Base-by-base conservation (phyloP, 257 asterid genomes). In the Solanum dulcamara region DNA sequence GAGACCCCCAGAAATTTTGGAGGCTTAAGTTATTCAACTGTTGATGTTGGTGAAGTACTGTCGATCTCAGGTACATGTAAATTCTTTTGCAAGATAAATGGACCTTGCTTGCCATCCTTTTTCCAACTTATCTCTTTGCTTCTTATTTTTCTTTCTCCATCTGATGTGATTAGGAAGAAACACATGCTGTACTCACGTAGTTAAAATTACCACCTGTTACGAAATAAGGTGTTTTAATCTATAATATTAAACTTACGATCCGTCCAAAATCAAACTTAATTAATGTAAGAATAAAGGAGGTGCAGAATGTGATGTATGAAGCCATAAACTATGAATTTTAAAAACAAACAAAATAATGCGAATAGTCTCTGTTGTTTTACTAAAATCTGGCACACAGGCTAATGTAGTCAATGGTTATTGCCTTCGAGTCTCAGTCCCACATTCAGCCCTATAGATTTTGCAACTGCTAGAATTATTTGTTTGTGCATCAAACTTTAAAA, bases 41-140 rank as follows among this genome's bases (percentile, higher is more conserved):
- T 93, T 50, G 92, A 89, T 87, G 96, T 95, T 53, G 99, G 99
- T 88, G 91, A 84, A 89, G 93, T 95, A 88, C 93, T 95, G 80
- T 86, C 98, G 30, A 90, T 95, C 66, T 81, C 99, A 81, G 98
- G 99, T 95, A 85, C 75, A 80, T 35, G 26, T 11, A n/a, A 10
- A 38, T 72, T 38, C 81, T 22, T 72, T 72, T 72, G 13, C 81
- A n/a, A 14, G 57, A 72, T 72, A 6, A 5, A 74, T 28, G 8
- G 24, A 74, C 57, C 35, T n/a, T 74, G 12, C 11, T 40, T 74
- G 37, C 33, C 32, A 38, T 71, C n/a, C 79, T 68, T 68, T 67
- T 68, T 68, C 79, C 48, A 35, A 70, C 9, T 60, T 28, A 42
- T 44, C 10, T 59, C 38, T 66, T 59, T 48, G 33, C 64, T 6